These are phyloP conservation scores for Lodderomyces beijingensis DNA, from an alignment of 1,139 yeast species.

Conservation along the genomic window DNA sequence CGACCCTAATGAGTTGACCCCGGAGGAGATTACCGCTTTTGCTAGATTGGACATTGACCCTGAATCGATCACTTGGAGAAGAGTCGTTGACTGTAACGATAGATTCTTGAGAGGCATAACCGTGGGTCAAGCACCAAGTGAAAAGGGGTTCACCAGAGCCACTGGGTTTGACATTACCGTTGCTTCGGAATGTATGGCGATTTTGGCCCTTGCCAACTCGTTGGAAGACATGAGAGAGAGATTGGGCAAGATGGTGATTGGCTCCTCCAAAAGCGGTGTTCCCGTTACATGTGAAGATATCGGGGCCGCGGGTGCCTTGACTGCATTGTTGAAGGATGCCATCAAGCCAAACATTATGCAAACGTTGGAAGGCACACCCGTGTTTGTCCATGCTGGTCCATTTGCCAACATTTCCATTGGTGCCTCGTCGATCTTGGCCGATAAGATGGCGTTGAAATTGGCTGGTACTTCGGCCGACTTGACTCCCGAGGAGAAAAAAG, in stretches of 20 bases:
- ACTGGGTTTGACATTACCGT: conserved; percentile 97
- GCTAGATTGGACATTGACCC: conserved; percentile 92
- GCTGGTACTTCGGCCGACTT: conserved; percentile 63
- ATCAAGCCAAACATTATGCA: conserved; percentile 98
- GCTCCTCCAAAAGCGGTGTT: conserved; percentile 73
- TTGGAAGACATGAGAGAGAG: conserved; percentile 85
- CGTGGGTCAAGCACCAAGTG: conserved; percentile 91
- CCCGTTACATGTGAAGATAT: conserved; percentile 95
- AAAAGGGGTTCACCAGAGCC: conserved; percentile 81
- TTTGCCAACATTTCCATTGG: conserved; percentile 98
- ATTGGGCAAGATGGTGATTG: conserved; percentile 88
- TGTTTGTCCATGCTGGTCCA: conserved; percentile 97
- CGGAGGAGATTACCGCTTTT: conserved; percentile 70
- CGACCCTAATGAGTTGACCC: conserved; percentile 76
- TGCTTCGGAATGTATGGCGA: conserved; percentile 98
- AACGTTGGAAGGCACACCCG: conserved; percentile 97
- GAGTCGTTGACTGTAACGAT: conserved; percentile 96
- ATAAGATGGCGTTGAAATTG: conserved; percentile 88
- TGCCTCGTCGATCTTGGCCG: conserved; percentile 92
- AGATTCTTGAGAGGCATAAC: conserved; percentile 89
- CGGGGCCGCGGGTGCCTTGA: conserved; percentile 96
- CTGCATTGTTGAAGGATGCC: conserved; percentile 94
- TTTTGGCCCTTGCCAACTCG: conserved; percentile 82
- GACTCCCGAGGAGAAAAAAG: conserved; percentile 47
- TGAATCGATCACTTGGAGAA: conserved; percentile 90